phyloP scores from a whole-genome alignment of 2,329 filamentous ascomycete genomes.

The Fusarium beomiforme region DNA sequence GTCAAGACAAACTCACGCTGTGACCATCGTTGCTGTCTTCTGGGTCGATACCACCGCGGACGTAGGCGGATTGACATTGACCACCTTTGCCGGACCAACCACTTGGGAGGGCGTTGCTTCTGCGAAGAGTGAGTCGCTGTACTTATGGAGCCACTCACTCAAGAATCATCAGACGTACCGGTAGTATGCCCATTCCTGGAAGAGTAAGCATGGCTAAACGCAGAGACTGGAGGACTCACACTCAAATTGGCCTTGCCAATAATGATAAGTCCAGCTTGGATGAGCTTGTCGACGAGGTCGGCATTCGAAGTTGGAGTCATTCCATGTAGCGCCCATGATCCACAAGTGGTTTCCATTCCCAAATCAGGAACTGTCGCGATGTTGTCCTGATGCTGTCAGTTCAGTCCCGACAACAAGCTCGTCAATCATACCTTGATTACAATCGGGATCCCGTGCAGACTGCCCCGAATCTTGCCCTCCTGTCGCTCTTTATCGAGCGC shows the following conservation, averaged over 20 bases:
- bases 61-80: constrained; percentile 39
- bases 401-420: fast-evolving
- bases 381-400: not conserved
- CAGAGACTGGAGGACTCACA: not conserved
- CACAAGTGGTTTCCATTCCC: not conserved
- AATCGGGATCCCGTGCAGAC: not conserved
- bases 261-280: not conserved
- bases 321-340: not conserved
- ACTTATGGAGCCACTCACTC: too few species aligned
- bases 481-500: not conserved
- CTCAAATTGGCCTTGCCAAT: not conserved
- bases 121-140: not conserved
- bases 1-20: not conserved
- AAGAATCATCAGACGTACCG: not conserved
- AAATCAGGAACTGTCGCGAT: not conserved
- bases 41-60: constrained; percentile 14
- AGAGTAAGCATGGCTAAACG: not conserved
- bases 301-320: not conserved
- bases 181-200: not conserved
- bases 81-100: not conserved
- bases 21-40: constrained; percentile 6
- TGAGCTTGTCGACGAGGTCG: not conserved
- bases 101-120: constrained; percentile 25
- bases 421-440: not conserved
- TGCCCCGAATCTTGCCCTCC: not conserved